Percentiles rank a stretch among this genome's conserved stretches.
Evolutionary conservation across 306 rosid species (phyloP).

Genomic region (Vigna angularis): DNA sequence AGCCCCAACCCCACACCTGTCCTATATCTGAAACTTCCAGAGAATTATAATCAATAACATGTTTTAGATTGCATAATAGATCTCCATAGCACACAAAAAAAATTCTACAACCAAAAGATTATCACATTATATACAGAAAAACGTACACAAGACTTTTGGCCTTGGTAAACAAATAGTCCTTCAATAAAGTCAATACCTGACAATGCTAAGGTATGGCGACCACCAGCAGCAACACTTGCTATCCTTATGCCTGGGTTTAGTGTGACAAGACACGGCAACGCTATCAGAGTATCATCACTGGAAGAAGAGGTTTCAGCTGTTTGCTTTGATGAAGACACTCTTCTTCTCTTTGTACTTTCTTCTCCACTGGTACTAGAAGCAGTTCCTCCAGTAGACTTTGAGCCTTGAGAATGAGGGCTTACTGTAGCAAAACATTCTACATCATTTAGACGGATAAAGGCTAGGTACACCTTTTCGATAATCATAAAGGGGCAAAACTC

Average conservation of each 20-base stretch:
- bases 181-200: conserved; percentile 63
- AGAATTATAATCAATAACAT: conserved; percentile 47
- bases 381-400: conserved; percentile 61
- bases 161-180: conserved; percentile 20
- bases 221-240: conserved; percentile 89
- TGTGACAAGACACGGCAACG: conserved; percentile 86
- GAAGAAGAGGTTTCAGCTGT: conserved; percentile 78
- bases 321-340: conserved; percentile 74
- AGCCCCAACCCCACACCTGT: conserved; percentile 99
- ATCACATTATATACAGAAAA: conserved; percentile 14
- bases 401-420: conserved; percentile 70
- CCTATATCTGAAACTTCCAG: conserved; percentile 79
- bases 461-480: conserved; percentile 36
- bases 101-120: conserved; percentile 22
- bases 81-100: conserved; percentile 34
- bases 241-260: conserved; percentile 83
- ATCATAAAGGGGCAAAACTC: conserved; percentile 43
- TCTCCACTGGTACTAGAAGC: conserved; percentile 64
- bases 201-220: conserved; percentile 87
- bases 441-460: conserved; percentile 44
- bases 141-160: conserved; percentile 18
- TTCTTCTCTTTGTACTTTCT: conserved; percentile 85
- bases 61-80: conserved; percentile 37
- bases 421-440: conserved; percentile 61
- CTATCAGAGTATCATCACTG: conserved; percentile 76